Evolutionary conservation across 164 flowering plant species (phyloP).

Genomic region (Chloranthus sessilifolius): DNA sequence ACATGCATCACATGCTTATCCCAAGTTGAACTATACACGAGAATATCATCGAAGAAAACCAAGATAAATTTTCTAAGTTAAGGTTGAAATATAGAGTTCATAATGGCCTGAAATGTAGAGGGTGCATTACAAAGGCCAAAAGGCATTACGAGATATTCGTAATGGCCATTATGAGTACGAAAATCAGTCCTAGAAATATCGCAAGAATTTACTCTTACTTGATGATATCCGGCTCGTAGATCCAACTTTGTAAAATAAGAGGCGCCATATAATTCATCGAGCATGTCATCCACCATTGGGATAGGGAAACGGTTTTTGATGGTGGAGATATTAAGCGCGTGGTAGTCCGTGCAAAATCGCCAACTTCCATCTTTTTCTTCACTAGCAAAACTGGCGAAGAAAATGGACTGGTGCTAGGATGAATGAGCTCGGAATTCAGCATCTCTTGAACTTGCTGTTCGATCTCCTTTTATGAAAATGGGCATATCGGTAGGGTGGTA

Average conservation of each 20-base stretch:
- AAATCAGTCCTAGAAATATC: neutral
- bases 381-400: neutral
- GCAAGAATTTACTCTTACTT: neutral
- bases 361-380: neutral
- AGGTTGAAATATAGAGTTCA: neutral
- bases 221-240: slow-evolving; percentile 3
- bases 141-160: slow-evolving; percentile 1
- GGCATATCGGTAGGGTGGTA: neutral
- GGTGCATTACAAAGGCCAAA: neutral
- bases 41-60: neutral
- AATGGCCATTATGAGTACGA: neutral
- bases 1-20: neutral
- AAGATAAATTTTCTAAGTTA: neutral
- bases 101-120: neutral
- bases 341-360: too few species aligned
- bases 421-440: too few species aligned
- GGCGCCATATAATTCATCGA: neutral
- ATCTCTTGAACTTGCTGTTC: too few species aligned
- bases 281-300: too few species aligned
- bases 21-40: neutral
- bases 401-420: too few species aligned
- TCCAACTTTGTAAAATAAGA: neutral
- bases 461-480: neutral
- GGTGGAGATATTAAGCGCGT: too few species aligned
- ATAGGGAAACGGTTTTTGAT: too few species aligned